Evolutionary conservation across 2,329 filamentous ascomycete species (phyloP), one percentile per base, ranked within the genome.

Genomic region (Beauveria pseudobassiana): DNA sequence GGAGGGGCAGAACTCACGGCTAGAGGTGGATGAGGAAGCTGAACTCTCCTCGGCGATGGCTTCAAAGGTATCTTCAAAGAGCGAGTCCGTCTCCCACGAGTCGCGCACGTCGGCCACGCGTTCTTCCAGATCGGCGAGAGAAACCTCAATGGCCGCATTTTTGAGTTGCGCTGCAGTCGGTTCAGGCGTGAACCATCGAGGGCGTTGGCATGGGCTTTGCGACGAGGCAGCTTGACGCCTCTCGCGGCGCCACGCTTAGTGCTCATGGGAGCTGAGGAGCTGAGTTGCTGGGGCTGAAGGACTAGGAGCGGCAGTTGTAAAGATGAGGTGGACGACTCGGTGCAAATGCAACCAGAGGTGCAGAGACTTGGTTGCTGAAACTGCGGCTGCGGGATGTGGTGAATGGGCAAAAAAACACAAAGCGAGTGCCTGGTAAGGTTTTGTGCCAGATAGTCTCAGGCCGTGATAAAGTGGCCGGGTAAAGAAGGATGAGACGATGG

Each of bases 21-120:
- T 77, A 61, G 68, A 69, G 43, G 71, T 67, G 66, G 72, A 77
- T 64, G 78, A 76, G 67, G 78, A 72, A 30, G 55, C 40, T 38
- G 58, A 60, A 22, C 38, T 40, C n/a, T 86, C 81, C 50, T 85
- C 80, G 50, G 76, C 76, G 64, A 87, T 70, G 62, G 84, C 80
- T 61, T 87, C 82, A 59, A 89, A 76, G 40, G 80, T 77, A 67
- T 88, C 86, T 64, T 85, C 84, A 64, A 85, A 86, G 2, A 88
- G 73, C 28, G 85, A 88, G 65, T 87, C 82, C 6, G 80, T 82
- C 67, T 87, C 86, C 85, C 84, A 87, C 14, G 80, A 80, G 56
- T 83, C 81, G 62, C 75, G 75, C 5, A 79, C 76, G 62, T 83
- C 80, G 34, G 77, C 78, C 65, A 82, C 77, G 67, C 78, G 76